These are phyloP conservation scores for Bruguiera hainesii DNA, from an alignment of 441 rosid genomes.

Conservation along the genomic window DNA sequence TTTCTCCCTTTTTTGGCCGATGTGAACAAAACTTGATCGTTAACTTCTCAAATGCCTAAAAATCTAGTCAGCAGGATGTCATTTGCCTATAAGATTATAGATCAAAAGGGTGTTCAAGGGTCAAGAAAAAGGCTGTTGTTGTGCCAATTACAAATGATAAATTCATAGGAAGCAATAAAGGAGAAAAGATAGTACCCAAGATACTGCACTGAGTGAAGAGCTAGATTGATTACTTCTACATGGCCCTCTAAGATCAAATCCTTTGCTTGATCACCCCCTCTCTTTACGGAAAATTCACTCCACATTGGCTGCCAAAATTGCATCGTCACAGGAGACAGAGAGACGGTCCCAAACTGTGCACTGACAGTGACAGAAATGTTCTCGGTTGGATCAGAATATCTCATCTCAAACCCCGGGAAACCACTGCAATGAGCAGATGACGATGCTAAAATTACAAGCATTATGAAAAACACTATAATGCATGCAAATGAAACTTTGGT, in stretches of 20 bases:
- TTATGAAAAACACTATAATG: background rate
- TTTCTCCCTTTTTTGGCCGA: too few species aligned
- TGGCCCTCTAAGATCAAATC: conserved; percentile 57
- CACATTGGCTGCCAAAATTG: conserved; percentile 57
- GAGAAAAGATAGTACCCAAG: conserved; percentile 53
- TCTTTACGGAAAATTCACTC: conserved; percentile 43
- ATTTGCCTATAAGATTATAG: too few species aligned
- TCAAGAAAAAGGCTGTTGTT: too few species aligned
- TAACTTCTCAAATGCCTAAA: too few species aligned
- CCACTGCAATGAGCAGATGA: conserved; percentile 45
- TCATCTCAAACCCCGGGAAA: conserved; percentile 61
- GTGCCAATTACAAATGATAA: background rate
- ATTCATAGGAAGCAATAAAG: background rate
- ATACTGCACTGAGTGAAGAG: conserved; percentile 67
- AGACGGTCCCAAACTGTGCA: conserved; percentile 52
- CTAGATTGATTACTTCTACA: conserved; percentile 59
- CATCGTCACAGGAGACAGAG: conserved; percentile 58
- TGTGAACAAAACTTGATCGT: too few species aligned
- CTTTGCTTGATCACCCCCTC: conserved; percentile 34
- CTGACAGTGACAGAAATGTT: conserved; percentile 59
- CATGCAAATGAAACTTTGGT: background rate
- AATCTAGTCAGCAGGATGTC: too few species aligned
- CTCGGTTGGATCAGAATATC: conserved; percentile 61
- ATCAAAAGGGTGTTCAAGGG: too few species aligned
- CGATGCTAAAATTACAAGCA: background rate